Percentiles rank a stretch among this genome's conserved stretches.
These are phyloP conservation scores for Voacanga thouarsii DNA, from an alignment of 257 asterid genomes.

Conservation along the genomic window DNA sequence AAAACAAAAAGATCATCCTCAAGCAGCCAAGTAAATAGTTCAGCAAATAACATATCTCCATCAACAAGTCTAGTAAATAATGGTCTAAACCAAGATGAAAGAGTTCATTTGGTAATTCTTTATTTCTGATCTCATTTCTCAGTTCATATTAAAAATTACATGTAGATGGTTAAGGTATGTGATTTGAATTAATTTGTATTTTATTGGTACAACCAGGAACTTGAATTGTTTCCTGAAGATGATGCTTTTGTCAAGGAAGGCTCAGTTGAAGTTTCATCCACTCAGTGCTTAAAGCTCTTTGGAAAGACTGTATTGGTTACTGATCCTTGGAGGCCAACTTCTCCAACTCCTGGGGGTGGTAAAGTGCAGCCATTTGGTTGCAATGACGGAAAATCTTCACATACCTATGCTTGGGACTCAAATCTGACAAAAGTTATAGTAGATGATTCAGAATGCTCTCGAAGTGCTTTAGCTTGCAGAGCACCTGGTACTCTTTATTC, in stretches of 20 bases:
- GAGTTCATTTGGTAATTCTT: constrained; percentile 43
- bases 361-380: constrained; percentile 25
- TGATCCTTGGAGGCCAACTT: constrained; percentile 33
- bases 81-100: constrained; percentile 41
- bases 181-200: neutral
- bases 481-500: constrained; percentile 18
- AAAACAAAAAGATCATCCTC: constrained; percentile 35
- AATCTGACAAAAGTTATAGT: constrained; percentile 27
- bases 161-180: too few species aligned
- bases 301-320: constrained; percentile 66
- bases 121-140: neutral
- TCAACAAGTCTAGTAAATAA: constrained; percentile 36
- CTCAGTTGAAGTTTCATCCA: constrained; percentile 40
- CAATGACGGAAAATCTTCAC: constrained; percentile 23
- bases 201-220: constrained; percentile 37
- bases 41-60: constrained; percentile 30
- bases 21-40: constrained; percentile 35
- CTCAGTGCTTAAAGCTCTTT: constrained; percentile 65
- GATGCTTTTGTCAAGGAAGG: constrained; percentile 34
- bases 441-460: constrained; percentile 20
- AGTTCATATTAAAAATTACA: too few species aligned
- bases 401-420: constrained; percentile 26
- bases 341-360: constrained; percentile 26
- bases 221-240: constrained; percentile 41
- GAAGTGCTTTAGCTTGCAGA: constrained; percentile 19